Conservation (phyloP, 192 early-diverging fungal species). For the Rhizophagus clarus region DNA sequence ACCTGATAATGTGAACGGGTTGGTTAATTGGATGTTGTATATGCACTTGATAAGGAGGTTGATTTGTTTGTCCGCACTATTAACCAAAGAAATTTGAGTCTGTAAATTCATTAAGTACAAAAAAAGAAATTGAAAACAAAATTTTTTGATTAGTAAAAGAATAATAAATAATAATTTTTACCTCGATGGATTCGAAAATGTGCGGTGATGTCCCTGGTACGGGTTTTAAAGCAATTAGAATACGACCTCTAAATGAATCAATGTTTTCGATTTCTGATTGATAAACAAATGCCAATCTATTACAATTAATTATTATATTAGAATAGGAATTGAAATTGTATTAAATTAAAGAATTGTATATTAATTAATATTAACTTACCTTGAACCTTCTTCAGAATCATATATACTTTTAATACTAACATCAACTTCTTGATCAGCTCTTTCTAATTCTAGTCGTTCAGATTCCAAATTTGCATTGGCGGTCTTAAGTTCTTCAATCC, state of each 20-base stretch:
- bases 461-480: conserved; percentile 24
- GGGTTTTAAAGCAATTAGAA: conserved; percentile 20
- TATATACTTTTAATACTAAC: conserved; percentile 22
- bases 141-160: background rate
- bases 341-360: background rate
- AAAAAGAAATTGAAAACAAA: background rate
- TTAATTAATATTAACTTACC: background rate
- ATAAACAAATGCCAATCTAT: conserved; percentile 10
- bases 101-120: background rate
- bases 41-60: conserved; percentile 11
- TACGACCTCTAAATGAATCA: background rate
- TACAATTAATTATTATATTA: background rate
- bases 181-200: conserved; percentile 5
- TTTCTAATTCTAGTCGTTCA: conserved; percentile 10
- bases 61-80: conserved; percentile 5
- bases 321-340: background rate
- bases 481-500: conserved; percentile 15
- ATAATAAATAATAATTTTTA: background rate
- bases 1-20: conserved; percentile 1
- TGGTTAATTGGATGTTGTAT: conserved; percentile 6
- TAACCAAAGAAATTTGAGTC: background rate
- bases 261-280: conserved; percentile 20
- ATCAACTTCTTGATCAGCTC: conserved; percentile 2
- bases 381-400: conserved; percentile 9
- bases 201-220: background rate